Conservation (phyloP, 192 early-diverging fungal species). For the Coemansia umbellata region DNA sequence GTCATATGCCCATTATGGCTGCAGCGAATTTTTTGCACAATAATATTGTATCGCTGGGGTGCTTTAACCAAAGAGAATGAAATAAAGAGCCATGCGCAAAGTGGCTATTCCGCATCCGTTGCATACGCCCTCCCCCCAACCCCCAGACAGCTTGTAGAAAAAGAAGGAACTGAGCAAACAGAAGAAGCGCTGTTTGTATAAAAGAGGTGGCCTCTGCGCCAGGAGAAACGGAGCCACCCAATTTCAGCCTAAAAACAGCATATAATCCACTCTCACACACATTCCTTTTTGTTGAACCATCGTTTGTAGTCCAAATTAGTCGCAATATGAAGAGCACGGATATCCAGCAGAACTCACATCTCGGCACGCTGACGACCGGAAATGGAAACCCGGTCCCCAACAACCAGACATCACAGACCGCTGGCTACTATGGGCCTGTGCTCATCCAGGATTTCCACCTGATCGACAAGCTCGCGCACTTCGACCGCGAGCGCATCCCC, state of each 20-base stretch:
- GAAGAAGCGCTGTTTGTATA: background rate
- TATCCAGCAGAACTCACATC: background rate
- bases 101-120: too few species aligned
- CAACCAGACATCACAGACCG: constrained; percentile 61
- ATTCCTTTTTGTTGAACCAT: background rate
- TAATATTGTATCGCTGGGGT: too few species aligned
- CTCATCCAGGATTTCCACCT: constrained; percentile 57
- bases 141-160: too few species aligned
- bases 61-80: too few species aligned
- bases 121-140: too few species aligned
- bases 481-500: constrained; percentile 55
- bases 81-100: too few species aligned
- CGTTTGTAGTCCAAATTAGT: background rate
- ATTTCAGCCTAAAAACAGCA: background rate
- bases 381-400: constrained; percentile 62
- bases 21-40: too few species aligned
- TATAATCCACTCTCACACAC: background rate
- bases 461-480: constrained; percentile 57
- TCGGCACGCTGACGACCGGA: constrained; percentile 46
- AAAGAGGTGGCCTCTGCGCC: background rate
- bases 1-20: too few species aligned
- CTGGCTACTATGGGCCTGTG: constrained; percentile 58
- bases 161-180: background rate
- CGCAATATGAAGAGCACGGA: constrained; percentile 18
- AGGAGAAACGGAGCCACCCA: too few species aligned